Base-by-base conservation (phyloP, 164 flowering plant species). In the Tetrastigma voinierianum region DNA sequence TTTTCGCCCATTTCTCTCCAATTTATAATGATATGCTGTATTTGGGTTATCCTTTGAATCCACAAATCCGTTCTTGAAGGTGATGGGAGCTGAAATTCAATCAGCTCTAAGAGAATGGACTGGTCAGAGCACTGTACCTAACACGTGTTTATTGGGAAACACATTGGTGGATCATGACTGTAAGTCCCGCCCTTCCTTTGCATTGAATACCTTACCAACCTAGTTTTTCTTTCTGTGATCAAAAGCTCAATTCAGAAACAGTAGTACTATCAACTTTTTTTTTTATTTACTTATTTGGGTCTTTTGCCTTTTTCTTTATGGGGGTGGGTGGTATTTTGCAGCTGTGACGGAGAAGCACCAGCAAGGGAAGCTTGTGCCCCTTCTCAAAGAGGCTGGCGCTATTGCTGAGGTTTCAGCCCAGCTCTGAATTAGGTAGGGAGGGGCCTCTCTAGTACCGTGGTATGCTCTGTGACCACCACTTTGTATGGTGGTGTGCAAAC, bases 91-190 rank as follows among this genome's bases (percentile, higher is more conserved):
- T 48, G 91, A 81, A 10, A 71, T 86, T 1, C 96, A 92, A 70
- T 24, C 84, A 45, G 98, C 94, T 16, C 75, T 92, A 59, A 69
- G 57, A 13, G 84, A 87, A 72, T 85, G 87, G 96, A 90, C 90
- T 18, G 87, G 88, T 55, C 95, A 81, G 62, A 78, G 78, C 46
- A 90, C 95, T 6, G 95, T 92, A 4, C 98, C 96, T 4, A 92
- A 87, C 46, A 87, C 46, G 91, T 92, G 70, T 88, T 90, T 72
- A 87, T 90, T 19, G 86, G 83, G 5, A 82, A 86, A 20, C 93
- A 90, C 68, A 77, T 90, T 13, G 96, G 98, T 61, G 98, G 98
- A 57, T 92, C n/a, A 86, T 43, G 98, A 92, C 69, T 49, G 96
- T 92, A 83, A 69, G 79, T 12, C 15, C 62, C 51, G 1, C 48